Conservation (phyloP, 2,329 filamentous ascomycete species). For the Curvularia lunata region DNA sequence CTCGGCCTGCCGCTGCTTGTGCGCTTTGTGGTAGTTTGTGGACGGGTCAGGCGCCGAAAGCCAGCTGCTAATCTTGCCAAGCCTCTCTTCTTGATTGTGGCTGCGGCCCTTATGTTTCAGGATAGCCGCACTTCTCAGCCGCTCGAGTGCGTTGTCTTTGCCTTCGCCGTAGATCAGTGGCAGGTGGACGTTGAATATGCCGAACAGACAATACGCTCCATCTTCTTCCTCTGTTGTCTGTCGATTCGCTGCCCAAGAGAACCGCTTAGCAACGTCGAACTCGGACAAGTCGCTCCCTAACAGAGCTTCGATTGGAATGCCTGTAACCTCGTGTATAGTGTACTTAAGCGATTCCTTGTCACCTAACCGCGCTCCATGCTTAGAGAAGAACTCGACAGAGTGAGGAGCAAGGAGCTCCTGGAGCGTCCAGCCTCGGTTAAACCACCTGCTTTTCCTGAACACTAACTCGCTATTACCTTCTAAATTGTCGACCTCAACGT, state of each 20-base stretch:
- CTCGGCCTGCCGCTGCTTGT: conserved; percentile 35
- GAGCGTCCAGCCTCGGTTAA: too few relatives aligned
- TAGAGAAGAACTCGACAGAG: conserved; percentile 22
- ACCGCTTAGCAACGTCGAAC: conserved; percentile 21
- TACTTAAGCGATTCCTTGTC: conserved; percentile 13
- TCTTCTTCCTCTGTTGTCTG: conserved; percentile 27
- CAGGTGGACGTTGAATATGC: too few relatives aligned
- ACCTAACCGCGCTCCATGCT: conserved; percentile 12
- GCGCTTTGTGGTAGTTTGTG: too few relatives aligned
- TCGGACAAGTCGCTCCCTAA: conserved; percentile 1
- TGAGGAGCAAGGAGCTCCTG: conserved; percentile 27
- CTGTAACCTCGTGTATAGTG: conserved; percentile 14
- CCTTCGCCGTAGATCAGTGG: too few relatives aligned
- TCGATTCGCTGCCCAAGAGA: conserved; percentile 31
- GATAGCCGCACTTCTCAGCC: too few relatives aligned
- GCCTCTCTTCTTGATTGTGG: conserved; percentile 5
- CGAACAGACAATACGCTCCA: too few relatives aligned
- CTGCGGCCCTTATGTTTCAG: conserved; percentile 1
- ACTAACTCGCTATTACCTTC: conserved; percentile 1
- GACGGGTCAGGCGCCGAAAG: conserved; percentile 47
- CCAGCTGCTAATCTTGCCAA: conserved; percentile 31
- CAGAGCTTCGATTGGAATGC: conserved; percentile 18
- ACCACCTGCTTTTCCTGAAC: conserved; percentile 22
- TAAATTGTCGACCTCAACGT: conserved; percentile 9
- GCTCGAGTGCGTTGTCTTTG: too few relatives aligned